Evolutionary conservation across 805 yeast genomes (phyloP), one percentile per base, ranked within the genome.

Genomic region (Gaillardinia entomophila): DNA sequence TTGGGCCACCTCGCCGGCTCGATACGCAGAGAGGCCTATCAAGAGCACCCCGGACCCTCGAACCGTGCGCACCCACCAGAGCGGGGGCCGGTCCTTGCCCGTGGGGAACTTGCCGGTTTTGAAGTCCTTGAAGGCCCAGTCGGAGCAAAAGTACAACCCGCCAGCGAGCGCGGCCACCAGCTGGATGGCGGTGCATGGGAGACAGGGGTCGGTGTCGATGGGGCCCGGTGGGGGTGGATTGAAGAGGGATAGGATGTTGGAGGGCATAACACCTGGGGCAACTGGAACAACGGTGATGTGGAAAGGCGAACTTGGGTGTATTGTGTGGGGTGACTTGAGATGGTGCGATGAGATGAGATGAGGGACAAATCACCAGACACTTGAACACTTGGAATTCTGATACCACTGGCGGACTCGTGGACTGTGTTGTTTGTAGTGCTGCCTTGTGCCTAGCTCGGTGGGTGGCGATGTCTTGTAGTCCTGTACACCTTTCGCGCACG

Each of bases 181-280:
- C 28, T 82, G 81, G 63, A 81, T 73, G 1, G 77, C 51, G 38
- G 82, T 82, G 47, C 95, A 84, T 2, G 82, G 77, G 2, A 79
- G 42, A 48, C 95, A 84, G 41, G 73, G 79, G 37, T 62, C 62
- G 31, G 66, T 66, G n/a, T 33, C 31, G 37, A 68, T 71, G 16
- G 67, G 68, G 2, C 49, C 48, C 1, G 61, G 46, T 5, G 65
- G 57, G 2, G 75, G 71, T 1, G 77, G 77, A 38, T 65, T 68
- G 49, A 79, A 71, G 2, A 77, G 62, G n/a, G 68, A 59, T 5
- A 66, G 41, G 6, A 79, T 75, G 47, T 77, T 78, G 12, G 79
- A 71, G 22, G 22, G 22, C 22, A 19, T 19, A 10, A n/a, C n/a
- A n/a, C n/a, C n/a, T n/a, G n/a, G n/a, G n/a, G n/a, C n/a, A n/a